A percentile compares a stretch with the other conserved stretches of the same genome.
phyloP scores from a whole-genome alignment of 2,329 filamentous ascomycete species.

The Parastagonospora avenae region DNA sequence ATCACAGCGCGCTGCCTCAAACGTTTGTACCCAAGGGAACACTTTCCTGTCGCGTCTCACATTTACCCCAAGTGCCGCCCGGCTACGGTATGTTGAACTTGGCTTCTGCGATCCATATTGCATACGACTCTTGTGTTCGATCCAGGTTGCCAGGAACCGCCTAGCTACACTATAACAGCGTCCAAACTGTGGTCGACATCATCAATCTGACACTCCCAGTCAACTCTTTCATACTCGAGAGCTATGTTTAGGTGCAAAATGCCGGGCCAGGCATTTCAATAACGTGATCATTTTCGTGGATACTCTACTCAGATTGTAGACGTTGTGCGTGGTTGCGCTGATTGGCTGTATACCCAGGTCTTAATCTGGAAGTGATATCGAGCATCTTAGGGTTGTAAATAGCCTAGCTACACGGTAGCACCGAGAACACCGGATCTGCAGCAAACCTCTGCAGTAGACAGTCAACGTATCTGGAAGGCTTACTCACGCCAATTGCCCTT shows the following conservation, averaged over 20 bases:
- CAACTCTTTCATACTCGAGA: constrained; percentile 2
- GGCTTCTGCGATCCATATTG: constrained; percentile 13
- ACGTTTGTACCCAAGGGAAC: constrained; percentile 5
- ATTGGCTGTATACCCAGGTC: constrained; percentile 20
- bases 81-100: constrained; percentile 1
- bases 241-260: constrained; percentile 21
- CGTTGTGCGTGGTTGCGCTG: constrained; percentile 6
- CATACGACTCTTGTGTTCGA: constrained; percentile 3
- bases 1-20: neutral
- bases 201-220: constrained; percentile 10
- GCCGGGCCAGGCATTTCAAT: constrained; percentile 7
- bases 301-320: constrained; percentile 29
- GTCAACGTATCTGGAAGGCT: neutral
- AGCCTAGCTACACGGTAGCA: constrained; percentile 11
- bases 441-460: too few species aligned
- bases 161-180: constrained; percentile 9
- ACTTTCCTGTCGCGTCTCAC: constrained; percentile 1
- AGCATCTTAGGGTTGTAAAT: constrained; percentile 9
- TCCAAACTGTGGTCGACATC: constrained; percentile 1
- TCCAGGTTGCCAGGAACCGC: constrained; percentile 17
- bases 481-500: neutral
- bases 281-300: constrained; percentile 4
- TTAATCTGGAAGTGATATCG: constrained; percentile 32
- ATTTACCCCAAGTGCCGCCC: constrained; percentile 9
- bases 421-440: neutral